Percentiles rank a stretch among this genome's conserved stretches.
phyloP scores from a whole-genome alignment of 805 yeast genomes.

The Saccharomycopsis oosterbeekiorum region DNA sequence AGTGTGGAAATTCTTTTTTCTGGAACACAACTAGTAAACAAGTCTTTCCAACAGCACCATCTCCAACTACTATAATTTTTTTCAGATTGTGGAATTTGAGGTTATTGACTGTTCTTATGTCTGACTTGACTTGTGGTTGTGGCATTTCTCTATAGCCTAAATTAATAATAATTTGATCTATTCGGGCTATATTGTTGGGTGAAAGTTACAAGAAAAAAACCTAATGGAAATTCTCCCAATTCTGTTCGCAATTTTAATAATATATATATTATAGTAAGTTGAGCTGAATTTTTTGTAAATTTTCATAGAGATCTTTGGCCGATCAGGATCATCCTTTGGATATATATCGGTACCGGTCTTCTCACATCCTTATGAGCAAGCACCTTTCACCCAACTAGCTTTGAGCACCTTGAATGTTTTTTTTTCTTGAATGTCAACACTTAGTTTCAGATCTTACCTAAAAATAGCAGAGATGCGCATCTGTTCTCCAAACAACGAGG shows the following conservation, averaged over 20 bases:
- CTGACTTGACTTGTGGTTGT: neutral
- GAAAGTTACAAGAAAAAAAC: no score
- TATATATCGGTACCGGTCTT: neutral
- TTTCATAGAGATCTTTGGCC: neutral
- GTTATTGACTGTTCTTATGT: neutral
- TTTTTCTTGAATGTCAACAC: neutral
- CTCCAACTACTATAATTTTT: slow-evolving; percentile 33
- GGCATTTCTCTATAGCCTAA: neutral
- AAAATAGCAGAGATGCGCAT: slow-evolving; percentile 1
- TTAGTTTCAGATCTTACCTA: neutral
- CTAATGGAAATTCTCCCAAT: no score
- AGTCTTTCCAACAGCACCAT: slow-evolving; percentile 34
- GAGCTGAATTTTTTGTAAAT: neutral
- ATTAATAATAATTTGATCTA: neutral
- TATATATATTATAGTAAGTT: neutral
- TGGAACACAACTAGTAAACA: slow-evolving; percentile 31
- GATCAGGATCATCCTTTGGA: neutral
- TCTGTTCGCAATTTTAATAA: neutral
- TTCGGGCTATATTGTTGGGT: neutral
- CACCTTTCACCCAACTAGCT: neutral
- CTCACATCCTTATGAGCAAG: neutral
- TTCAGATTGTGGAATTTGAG: neutral
- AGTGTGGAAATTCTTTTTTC: slow-evolving; percentile 31
- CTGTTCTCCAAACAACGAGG: neutral
- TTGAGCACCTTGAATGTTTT: neutral